These are phyloP conservation scores for Aureobasidium sp. DNA, from an alignment of 2,329 filamentous ascomycete genomes.

Conservation along the genomic window DNA sequence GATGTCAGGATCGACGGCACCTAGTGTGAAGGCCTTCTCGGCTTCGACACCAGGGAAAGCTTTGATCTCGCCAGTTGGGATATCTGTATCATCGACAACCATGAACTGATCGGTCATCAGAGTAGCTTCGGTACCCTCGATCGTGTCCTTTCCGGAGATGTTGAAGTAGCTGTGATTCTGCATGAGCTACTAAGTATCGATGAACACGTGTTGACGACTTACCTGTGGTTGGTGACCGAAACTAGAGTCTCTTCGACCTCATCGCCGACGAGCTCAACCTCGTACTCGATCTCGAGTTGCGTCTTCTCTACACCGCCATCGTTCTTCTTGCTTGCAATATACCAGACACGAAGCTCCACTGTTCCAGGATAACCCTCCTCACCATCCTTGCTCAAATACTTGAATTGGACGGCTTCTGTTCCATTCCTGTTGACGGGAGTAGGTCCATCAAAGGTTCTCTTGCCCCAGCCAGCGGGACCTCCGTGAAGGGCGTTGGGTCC, in stretches of 20 bases:
- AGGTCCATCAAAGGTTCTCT: conserved; percentile 69
- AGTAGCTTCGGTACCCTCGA: conserved; percentile 55
- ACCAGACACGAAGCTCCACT: conserved; percentile 69
- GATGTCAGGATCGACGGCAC: conserved; percentile 63
- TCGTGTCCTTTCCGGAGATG: conserved; percentile 52
- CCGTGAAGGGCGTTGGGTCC: conserved; percentile 59
- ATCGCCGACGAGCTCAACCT: conserved; percentile 67
- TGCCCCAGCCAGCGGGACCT: conserved; percentile 66
- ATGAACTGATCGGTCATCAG: conserved; percentile 59
- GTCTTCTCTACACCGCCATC: conserved; percentile 55
- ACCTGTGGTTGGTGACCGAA: conserved; percentile 93
- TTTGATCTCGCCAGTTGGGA: conserved; percentile 63
- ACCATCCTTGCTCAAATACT: conserved; percentile 62
- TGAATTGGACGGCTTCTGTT: conserved; percentile 39
- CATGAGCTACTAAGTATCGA: not conserved
- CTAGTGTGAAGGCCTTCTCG: conserved; percentile 63
- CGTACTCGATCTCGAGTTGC: conserved; percentile 79
- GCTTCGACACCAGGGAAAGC: conserved; percentile 59
- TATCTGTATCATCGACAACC: conserved; percentile 63
- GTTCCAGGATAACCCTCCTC: conserved; percentile 89
- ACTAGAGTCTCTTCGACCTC: conserved; percentile 81
- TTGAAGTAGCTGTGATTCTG: conserved; percentile 54
- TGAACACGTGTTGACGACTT: not conserved
- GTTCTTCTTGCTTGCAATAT: conserved; percentile 64
- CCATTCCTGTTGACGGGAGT: conserved; percentile 46